Percentiles rank a stretch among this genome's conserved stretches.
These are phyloP conservation scores for Eucalyptus sideroxylon DNA, from an alignment of 345 rosid genomes.

Conservation along the genomic window DNA sequence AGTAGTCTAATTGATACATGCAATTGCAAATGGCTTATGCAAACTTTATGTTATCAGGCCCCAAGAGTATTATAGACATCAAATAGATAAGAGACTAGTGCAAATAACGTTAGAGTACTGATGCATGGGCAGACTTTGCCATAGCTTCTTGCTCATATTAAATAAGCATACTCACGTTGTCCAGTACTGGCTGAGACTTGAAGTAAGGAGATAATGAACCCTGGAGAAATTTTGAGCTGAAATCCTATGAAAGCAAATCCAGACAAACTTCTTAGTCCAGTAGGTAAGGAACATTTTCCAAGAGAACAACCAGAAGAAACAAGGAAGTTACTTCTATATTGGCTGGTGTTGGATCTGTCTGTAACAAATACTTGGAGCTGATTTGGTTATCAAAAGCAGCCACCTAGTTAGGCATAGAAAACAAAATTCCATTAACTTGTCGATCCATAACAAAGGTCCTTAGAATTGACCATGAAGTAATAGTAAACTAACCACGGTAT, in stretches of 20 bases:
- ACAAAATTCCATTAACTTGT: neutral
- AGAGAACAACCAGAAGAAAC: neutral
- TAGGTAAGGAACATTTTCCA: neutral
- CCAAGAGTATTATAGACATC: neutral
- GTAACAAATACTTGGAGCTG: conserved; percentile 58
- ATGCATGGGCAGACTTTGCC: neutral
- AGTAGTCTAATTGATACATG: neutral
- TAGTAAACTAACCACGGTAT: conserved; percentile 39
- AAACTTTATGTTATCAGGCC: neutral
- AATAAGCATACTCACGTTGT: conserved; percentile 42
- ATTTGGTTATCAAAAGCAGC: conserved; percentile 67
- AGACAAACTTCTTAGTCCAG: neutral
- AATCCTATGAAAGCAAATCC: conserved; percentile 34
- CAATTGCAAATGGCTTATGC: neutral
- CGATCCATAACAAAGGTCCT: neutral
- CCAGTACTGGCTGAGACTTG: conserved; percentile 74
- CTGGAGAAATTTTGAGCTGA: conserved; percentile 43
- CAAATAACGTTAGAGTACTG: neutral
- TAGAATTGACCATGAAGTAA: neutral
- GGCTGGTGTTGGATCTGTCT: conserved; percentile 45
- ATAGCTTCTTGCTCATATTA: neutral
- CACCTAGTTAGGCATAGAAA: conserved; percentile 34
- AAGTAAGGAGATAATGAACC: conserved; percentile 47
- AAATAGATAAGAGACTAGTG: neutral
- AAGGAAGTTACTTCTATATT: conserved; percentile 49